phyloP scores from a whole-genome alignment of 176 grass and related monocot species.

The Poa annua region DNA sequence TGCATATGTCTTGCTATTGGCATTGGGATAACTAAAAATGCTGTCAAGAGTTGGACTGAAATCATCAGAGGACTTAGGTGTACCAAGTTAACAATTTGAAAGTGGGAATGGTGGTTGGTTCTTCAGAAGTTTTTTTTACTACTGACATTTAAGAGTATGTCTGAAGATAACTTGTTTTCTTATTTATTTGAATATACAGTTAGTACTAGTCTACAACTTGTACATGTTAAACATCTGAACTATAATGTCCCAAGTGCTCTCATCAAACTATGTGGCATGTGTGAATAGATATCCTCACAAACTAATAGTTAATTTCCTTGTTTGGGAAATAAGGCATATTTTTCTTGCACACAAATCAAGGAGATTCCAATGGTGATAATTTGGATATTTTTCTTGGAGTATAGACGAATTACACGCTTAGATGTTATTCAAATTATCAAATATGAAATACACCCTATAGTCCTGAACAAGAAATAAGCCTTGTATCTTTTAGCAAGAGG shows the following conservation, averaged over 20 bases:
- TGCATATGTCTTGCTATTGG: neutral
- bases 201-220: neutral
- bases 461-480: neutral
- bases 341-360: neutral
- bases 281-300: neutral
- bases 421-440: neutral
- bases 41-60: neutral
- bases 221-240: neutral
- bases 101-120: neutral
- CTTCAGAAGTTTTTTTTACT: neutral
- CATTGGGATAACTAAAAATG: neutral
- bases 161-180: neutral
- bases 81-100: neutral
- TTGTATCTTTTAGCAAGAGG: neutral
- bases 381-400: neutral
- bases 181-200: slow-evolving; percentile 7
- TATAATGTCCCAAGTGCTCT: neutral
- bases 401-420: neutral
- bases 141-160: neutral
- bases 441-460: neutral
- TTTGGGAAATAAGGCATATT: neutral
- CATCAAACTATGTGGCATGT: neutral
- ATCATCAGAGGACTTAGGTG: neutral
- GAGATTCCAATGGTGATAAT: neutral
- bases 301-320: neutral